phyloP scores from a whole-genome alignment of 805 yeast species.

The Saccharomycopsis sp. region DNA sequence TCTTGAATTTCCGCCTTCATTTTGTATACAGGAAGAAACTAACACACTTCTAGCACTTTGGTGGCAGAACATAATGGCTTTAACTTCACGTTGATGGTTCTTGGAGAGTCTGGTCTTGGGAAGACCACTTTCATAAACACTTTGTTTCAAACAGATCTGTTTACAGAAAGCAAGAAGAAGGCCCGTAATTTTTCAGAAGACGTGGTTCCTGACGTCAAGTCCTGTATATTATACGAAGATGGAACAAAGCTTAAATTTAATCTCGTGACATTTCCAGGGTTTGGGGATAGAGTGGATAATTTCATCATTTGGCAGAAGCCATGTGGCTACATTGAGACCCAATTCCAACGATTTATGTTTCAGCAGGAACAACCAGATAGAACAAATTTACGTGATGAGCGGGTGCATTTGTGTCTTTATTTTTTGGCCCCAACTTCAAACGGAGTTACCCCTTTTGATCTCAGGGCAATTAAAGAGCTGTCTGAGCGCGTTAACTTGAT shows the following conservation, averaged over 20 bases:
- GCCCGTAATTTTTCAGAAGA: slow-evolving; percentile 32
- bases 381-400: slow-evolving; percentile 43
- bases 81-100: slow-evolving; percentile 73
- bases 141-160: slow-evolving; percentile 31
- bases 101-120: slow-evolving; percentile 83
- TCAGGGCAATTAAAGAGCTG: slow-evolving; percentile 64
- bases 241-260: slow-evolving; percentile 53
- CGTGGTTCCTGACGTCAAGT: slow-evolving; percentile 30
- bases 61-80: slow-evolving; percentile 49
- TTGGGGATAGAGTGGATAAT: slow-evolving; percentile 65
- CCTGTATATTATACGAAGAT: slow-evolving; percentile 53
- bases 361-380: slow-evolving; percentile 77
- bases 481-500: slow-evolving; percentile 69
- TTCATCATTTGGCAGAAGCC: slow-evolving; percentile 61
- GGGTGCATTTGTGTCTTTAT: slow-evolving; percentile 83
- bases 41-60: background rate
- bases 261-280: slow-evolving; percentile 70
- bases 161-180: slow-evolving; percentile 38
- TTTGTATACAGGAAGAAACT: background rate
- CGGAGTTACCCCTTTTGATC: slow-evolving; percentile 58
- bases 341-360: slow-evolving; percentile 57
- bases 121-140: slow-evolving; percentile 79
- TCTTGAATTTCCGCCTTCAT: background rate
- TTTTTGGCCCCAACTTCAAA: slow-evolving; percentile 66
- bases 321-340: slow-evolving; percentile 71